These are phyloP conservation scores for Arthrobotrys iridis DNA, from an alignment of 2,329 filamentous ascomycete species.

Conservation along the genomic window DNA sequence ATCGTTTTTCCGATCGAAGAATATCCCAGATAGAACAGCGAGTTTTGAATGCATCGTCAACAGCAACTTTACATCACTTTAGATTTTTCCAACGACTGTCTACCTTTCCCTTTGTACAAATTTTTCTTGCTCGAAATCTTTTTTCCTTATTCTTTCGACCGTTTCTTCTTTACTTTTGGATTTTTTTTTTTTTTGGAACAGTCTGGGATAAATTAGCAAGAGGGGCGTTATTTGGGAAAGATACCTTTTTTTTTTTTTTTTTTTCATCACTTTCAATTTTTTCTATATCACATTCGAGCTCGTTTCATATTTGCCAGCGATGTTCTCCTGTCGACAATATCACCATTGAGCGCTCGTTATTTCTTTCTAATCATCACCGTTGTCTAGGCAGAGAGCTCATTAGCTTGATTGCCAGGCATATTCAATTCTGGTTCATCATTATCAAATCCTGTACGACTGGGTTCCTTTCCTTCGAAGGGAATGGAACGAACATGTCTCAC, in stretches of 20 bases:
- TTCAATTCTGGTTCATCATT: slow-evolving; percentile 34
- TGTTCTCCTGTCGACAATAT: slow-evolving; percentile 40
- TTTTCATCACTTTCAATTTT: slow-evolving; percentile 42
- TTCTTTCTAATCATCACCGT: slow-evolving; percentile 35
- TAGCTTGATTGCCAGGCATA: slow-evolving; percentile 51
- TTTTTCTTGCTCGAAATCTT: slow-evolving; percentile 45
- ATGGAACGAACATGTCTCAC: slow-evolving; percentile 34
- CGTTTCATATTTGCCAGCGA: slow-evolving; percentile 43
- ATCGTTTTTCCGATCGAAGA: slow-evolving; percentile 37
- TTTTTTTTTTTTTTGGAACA: slow-evolving; percentile 45
- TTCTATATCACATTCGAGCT: no score
- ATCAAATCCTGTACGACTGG: slow-evolving; percentile 20
- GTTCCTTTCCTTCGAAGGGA: slow-evolving; percentile 36
- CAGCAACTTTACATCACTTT: slow-evolving; percentile 46
- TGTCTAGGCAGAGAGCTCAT: slow-evolving; percentile 52
- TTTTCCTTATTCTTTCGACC: slow-evolving; percentile 26
- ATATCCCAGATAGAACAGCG: slow-evolving; percentile 54
- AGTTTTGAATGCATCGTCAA: slow-evolving; percentile 26
- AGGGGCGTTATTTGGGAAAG: slow-evolving; percentile 57
- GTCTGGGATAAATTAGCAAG: slow-evolving; percentile 56
- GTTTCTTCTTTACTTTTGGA: slow-evolving; percentile 28
- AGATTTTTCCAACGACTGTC: slow-evolving; percentile 50
- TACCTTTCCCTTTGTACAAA: slow-evolving; percentile 50
- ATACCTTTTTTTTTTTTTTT: slow-evolving; percentile 54
- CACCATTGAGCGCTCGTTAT: slow-evolving; percentile 53